Evolutionary conservation across 169 alveolate genomes (phyloP), one percentile per base, ranked within the genome.

Genomic region (Plasmodium adleri): DNA sequence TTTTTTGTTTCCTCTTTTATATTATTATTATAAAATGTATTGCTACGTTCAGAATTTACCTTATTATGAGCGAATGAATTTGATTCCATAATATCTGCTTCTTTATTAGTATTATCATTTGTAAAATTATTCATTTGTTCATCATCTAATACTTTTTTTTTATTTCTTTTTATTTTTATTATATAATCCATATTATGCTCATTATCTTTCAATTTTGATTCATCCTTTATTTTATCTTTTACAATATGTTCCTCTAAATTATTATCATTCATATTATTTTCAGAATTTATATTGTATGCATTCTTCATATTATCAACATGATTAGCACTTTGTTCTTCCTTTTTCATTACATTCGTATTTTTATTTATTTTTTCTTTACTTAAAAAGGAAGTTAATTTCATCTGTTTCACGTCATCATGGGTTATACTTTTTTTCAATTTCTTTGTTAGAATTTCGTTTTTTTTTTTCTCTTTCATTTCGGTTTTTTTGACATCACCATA

Each of bases 301-400:
- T 39, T 39, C 47, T 39, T 39, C 47, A 39, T 39, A 39, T 1
- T 39, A 39, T 39, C 47, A 39, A 39, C 9, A 5, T 39, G 9
- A 39, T 39, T 39, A 5, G 9, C 9, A 39, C 26, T 71, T 17
- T 26, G 4, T 32, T 75, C 67, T 32, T 67, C 67, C 45, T 75
- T 64, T 52, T 22, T 24, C 13, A 13, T 13, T 67, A 63, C 58
- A 28, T 75, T 54, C n/a, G 2, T 17, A 64, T 24, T 58, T 74
- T 15, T 64, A 62, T 32, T 58, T 20, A 83, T 62, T 56, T 83
- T 83, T 26, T 83, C 85, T 70, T 72, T 83, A 71, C 91, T 83
- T 63, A 83, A 28, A 68, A 83, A 83, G 47, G 83, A 68, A 24
- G 91, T 83, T 73, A 83, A 49, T 32, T 67, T 83, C 68, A 71